A percentile compares a stretch with the other conserved stretches of the same genome.
These are phyloP conservation scores for Pichia sp. DNA, from an alignment of 1,139 yeast genomes.

Conservation along the genomic window DNA sequence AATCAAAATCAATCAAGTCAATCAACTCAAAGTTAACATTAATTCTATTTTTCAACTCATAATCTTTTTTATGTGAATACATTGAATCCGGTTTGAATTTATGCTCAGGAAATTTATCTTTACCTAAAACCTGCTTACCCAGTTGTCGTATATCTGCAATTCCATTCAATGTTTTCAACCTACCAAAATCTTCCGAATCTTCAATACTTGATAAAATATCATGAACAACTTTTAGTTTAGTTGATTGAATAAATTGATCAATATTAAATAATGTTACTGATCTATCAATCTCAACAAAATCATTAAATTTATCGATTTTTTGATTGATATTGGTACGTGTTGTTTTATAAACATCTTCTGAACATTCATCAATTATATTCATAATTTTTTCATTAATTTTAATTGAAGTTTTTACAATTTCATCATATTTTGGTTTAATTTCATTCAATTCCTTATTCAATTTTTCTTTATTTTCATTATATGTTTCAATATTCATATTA, in stretches of 20 bases:
- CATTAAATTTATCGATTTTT: slow-evolving; percentile 35
- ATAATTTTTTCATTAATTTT: slow-evolving; percentile 56
- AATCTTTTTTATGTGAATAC: slow-evolving; percentile 74
- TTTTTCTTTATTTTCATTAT: slow-evolving; percentile 35
- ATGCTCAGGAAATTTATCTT: slow-evolving; percentile 49
- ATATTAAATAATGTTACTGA: slow-evolving; percentile 61
- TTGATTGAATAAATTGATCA: slow-evolving; percentile 62
- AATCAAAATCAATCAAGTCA: slow-evolving; percentile 60
- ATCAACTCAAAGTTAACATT: slow-evolving; percentile 51
- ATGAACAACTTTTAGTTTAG: slow-evolving; percentile 63
- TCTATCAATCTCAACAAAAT: slow-evolving; percentile 39
- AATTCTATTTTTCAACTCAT: slow-evolving; percentile 47
- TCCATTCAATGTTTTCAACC: slow-evolving; percentile 47
- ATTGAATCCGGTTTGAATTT: slow-evolving; percentile 71
- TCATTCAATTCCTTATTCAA: slow-evolving; percentile 44
- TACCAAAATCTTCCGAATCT: slow-evolving; percentile 63
- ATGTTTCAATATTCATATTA: slow-evolving; percentile 52
- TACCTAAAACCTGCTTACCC: slow-evolving; percentile 55
- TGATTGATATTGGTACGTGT: slow-evolving; percentile 49
- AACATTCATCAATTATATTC: slow-evolving; percentile 53
- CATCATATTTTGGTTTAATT: slow-evolving; percentile 60
- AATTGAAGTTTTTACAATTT: slow-evolving; percentile 45
- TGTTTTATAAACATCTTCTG: slow-evolving; percentile 52
- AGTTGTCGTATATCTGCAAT: slow-evolving; percentile 59
- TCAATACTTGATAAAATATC: slow-evolving; percentile 59